Evolutionary conservation across 192 early-diverging fungal species (phyloP), one percentile per base, ranked within the genome.

Genomic region (Podila epigama): DNA sequence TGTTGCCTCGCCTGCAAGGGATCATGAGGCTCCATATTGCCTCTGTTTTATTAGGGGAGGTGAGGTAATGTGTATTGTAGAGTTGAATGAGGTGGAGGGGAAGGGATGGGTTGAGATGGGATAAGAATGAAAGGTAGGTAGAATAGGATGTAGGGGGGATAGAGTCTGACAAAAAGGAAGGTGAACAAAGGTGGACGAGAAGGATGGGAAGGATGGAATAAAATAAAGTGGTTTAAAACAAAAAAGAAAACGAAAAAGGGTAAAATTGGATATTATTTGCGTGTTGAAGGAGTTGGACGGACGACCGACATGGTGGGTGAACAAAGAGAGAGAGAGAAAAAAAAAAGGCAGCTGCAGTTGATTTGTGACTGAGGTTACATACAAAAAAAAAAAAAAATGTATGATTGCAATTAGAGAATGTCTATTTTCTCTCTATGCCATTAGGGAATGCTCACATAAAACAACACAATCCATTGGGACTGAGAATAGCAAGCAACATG

Each of bases 11-110:
- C n/a, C n/a, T 9, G n/a, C 44, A 22, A 22, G 20, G n/a, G 44
- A 48, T 48, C 44, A 22, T 48, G 44, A 48, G 44, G 44, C 44
- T 48, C 44, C 44, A 48, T 48, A 22, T n/a, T n/a, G n/a, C n/a
- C n/a, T n/a, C n/a, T n/a, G n/a, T n/a, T n/a, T n/a, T n/a, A n/a
- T n/a, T n/a, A n/a, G n/a, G n/a, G n/a, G n/a, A n/a, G n/a, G n/a
- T n/a, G n/a, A n/a, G n/a, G n/a, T n/a, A n/a, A n/a, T n/a, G n/a
- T n/a, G n/a, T n/a, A n/a, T n/a, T n/a, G n/a, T n/a, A n/a, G n/a
- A n/a, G n/a, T n/a, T n/a, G n/a, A n/a, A n/a, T n/a, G n/a, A n/a
- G n/a, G n/a, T n/a, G n/a, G n/a, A n/a, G n/a, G n/a, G 42, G 42
- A 20, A 44, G 4, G 42, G 42, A 44, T 44, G 37, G 37, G 8